Evolutionary conservation across 2,329 filamentous ascomycete species (phyloP), one percentile per base, ranked within the genome.

Genomic region (Aspergillus piperis): DNA sequence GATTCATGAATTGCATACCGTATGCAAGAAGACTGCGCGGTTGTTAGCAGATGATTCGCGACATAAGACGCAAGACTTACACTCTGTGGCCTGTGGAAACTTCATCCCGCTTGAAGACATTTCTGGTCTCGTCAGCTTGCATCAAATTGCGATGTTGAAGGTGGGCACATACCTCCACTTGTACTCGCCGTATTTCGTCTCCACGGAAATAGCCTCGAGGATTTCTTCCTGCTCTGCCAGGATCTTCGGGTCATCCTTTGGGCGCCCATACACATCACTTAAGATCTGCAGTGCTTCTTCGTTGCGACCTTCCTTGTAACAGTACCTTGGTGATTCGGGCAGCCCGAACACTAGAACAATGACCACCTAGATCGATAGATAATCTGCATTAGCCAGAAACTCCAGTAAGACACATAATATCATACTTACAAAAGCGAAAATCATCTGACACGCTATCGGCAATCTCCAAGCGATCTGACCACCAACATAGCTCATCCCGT

Each of bases 1-100:
- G 82, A 57, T 85, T 81, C 79, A 82, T 81, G 57, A 80, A 78
- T 59, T 81, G 78, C 60, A 79, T 78, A 23, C 77, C 75, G 63
- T 75, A 82, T 0, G 80, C 81, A 2, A 84, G 73, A 4, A 82
- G 65, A 7, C 64, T 64, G 19, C 3, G 15, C 15, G 11, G 5
- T 36, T n/a, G n/a, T 61, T 38, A 59, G 30, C 32, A 6, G 38
- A 21, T 8, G 23, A 21, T 32, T 7, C 21, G 2, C 7, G 51
- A n/a, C 3, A 42, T n/a, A 17, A n/a, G 32, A 39, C 38, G 23
- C 4, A 8, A 21, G 36, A 58, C 60, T 42, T 59, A 64, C 64
- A 84, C 78, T 8, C 81, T 71, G 13, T 76, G 64, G 0, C 81
- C 71, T 2, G 77, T 83, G 62, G 76, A 73, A 11, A 80, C 70